phyloP scores from a whole-genome alignment of 345 rosid species.

The Citrus unshiu region DNA sequence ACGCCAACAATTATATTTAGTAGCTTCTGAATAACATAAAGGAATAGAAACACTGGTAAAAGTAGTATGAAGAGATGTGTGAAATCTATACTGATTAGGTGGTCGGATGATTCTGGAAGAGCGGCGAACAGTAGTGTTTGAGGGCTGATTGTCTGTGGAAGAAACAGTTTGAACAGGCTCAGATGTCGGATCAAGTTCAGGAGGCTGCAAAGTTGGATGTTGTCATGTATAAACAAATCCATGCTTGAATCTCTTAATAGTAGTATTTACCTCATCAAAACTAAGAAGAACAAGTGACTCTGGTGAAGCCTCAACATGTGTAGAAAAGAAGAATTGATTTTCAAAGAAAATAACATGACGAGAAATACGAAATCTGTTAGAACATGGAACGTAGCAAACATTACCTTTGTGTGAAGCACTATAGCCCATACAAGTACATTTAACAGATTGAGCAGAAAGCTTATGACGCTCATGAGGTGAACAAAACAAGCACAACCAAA shows the following conservation, averaged over 20 bases:
- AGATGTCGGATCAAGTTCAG: neutral
- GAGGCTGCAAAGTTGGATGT: neutral
- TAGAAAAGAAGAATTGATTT: neutral
- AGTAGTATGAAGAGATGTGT: too few relatives aligned
- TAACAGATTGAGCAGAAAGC: neutral
- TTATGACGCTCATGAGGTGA: neutral
- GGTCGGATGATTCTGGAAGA: neutral
- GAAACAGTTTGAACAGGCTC: neutral
- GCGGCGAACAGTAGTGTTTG: neutral
- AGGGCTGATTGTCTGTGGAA: neutral
- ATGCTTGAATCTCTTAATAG: neutral
- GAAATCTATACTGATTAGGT: neutral
- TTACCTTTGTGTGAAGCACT: neutral
- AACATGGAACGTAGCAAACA: neutral
- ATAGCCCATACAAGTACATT: neutral
- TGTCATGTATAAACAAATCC: too few relatives aligned
- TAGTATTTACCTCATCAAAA: neutral
- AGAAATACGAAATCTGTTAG: neutral
- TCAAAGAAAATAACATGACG: neutral
- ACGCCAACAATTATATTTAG: neutral
- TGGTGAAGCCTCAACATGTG: neutral
- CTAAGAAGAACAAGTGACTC: neutral
- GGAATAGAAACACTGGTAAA: neutral
- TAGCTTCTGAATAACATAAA: neutral
- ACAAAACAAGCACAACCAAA: neutral